Base-by-base conservation (phyloP, 1,284 basidiomycete species). In the Pyrrhoderma lamaoense region DNA sequence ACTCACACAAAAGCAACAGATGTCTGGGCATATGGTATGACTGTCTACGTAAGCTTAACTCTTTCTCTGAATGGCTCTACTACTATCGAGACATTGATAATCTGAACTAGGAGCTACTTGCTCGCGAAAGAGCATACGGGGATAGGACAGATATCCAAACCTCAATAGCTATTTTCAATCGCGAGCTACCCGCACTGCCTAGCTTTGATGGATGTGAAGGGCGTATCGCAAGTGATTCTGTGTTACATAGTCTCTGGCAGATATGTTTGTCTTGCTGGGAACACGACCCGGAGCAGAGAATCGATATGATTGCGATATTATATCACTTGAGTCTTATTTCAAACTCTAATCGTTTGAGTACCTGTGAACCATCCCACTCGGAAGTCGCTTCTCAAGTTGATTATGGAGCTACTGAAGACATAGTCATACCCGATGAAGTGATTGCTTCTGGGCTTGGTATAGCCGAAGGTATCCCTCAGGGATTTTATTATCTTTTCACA, bases 1-100 rank as follows among this genome's bases (percentile, higher is more conserved):
- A 21, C 8, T 40, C 19, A 34, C 18, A 8, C 45, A 2, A 21
- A 35, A 46, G 35, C 27, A 16, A 3, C 45, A 31, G 45, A 46
- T 18, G 45, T 46, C 13, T 46, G 45, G 45, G 27, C 45, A 34
- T 46, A 31, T 13, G 45, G 45, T 16, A 46, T 46, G 45, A 46
- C 45, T 16, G 27, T 46, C n/a, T 46, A 31, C 18, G 45, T 46
- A 35, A 18, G 45, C 21, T 21, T 3, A 9, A 11, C n/a, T n/a
- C n/a, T n/a, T n/a, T 9, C 23, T 7, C 14, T 8, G 16, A 4
- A 25, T n/a, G 8, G 31, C 8, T 44, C 7, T 23, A n/a, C 16
- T 2, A 14, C 3, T 2, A 4, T 44, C 13, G 23, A 8, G 9
- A 4, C 18, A 3, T 40, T 40, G 7, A 22, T 40, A 16, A 5